Evolutionary conservation across 192 early-diverging fungal genomes (phyloP).

Genomic region (Diversispora eburnea): DNA sequence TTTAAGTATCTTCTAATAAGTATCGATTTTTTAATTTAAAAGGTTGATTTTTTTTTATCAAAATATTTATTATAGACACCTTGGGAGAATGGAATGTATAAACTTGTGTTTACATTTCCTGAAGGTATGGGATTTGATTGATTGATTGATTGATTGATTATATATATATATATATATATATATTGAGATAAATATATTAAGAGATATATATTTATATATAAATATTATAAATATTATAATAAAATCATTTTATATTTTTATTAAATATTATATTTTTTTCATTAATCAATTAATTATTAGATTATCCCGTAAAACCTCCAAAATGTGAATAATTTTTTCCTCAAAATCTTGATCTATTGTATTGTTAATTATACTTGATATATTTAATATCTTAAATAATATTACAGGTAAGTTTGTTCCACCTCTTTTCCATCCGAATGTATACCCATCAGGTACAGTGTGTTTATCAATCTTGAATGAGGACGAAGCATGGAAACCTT

Average conservation of each 20-base stretch:
- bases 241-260: slow-evolving; percentile 24
- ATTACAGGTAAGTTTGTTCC: slow-evolving; percentile 64
- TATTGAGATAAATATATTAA: slow-evolving; percentile 25
- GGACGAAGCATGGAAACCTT: slow-evolving; percentile 92
- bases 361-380: slow-evolving; percentile 1
- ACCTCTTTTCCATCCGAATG: slow-evolving; percentile 89
- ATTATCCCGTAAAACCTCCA: slow-evolving; percentile 47
- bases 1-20: too few relatives aligned
- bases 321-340: slow-evolving; percentile 35
- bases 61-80: slow-evolving; percentile 47
- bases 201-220: slow-evolving; percentile 20
- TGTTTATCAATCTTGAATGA: slow-evolving; percentile 96
- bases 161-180: too few relatives aligned
- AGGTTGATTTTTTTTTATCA: slow-evolving; percentile 8
- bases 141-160: background rate
- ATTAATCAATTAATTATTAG: slow-evolving; percentile 23
- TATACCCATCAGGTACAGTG: slow-evolving; percentile 96
- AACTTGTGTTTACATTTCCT: slow-evolving; percentile 76
- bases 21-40: background rate
- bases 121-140: slow-evolving; percentile 47
- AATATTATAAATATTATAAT: background rate
- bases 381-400: background rate
- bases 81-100: slow-evolving; percentile 92
- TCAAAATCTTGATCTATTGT: background rate
- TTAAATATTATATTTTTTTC: slow-evolving; percentile 4